Conservation (phyloP, 257 asterid species). For the Fraxinus excelsior region DNA sequence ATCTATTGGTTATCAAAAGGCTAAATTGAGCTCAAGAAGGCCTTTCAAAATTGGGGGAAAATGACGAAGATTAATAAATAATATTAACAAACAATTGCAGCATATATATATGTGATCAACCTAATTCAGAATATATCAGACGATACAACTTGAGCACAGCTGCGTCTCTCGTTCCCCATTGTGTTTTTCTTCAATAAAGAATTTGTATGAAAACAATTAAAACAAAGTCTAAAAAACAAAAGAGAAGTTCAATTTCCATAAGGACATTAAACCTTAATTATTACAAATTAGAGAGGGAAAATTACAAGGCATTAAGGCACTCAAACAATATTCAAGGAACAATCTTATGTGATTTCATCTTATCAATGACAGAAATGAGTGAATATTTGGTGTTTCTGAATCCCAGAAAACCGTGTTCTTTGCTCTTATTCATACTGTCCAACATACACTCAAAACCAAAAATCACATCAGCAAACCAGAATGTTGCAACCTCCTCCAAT, state of each 20-base stretch:
- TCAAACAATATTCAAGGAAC: slow-evolving; percentile 31
- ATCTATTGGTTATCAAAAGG: too few species aligned
- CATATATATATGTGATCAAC: too few species aligned
- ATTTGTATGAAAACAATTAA: neutral
- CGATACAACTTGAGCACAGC: too few species aligned
- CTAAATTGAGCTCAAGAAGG: too few species aligned
- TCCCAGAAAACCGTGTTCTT: slow-evolving; percentile 42
- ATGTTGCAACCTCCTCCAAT: slow-evolving; percentile 39
- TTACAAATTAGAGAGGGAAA: neutral
- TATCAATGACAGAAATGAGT: slow-evolving; percentile 30
- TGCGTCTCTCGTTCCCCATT: too few species aligned
- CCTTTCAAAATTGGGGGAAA: too few species aligned
- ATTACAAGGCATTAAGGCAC: neutral
- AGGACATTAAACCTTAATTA: neutral
- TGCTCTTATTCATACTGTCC: slow-evolving; percentile 45
- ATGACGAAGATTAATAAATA: too few species aligned
- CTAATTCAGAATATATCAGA: too few species aligned
- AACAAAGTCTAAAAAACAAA: neutral
- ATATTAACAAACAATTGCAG: too few species aligned
- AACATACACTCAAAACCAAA: slow-evolving; percentile 33
- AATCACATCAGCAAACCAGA: slow-evolving; percentile 42
- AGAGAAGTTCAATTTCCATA: neutral
- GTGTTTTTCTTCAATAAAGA: too few species aligned
- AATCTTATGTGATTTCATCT: slow-evolving; percentile 40
- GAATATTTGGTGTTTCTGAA: slow-evolving; percentile 38